phyloP scores from a whole-genome alignment of 2,329 filamentous ascomycete genomes.

The Penicillium psychrosexuale region DNA sequence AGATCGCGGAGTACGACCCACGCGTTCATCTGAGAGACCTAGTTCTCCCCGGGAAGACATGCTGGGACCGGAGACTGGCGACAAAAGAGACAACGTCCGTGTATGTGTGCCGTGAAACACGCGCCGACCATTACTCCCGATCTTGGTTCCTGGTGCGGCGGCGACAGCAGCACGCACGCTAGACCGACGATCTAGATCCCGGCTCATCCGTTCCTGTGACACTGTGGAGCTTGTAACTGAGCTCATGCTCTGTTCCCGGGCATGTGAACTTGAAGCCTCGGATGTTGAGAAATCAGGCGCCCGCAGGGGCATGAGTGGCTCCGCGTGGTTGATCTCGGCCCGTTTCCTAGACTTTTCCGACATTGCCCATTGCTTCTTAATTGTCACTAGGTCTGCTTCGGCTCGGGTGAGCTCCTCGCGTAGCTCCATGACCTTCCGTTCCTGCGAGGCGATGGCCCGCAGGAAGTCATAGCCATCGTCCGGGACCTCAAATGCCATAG shows the following conservation, averaged over 20 bases:
- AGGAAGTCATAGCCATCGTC: constrained; percentile 67
- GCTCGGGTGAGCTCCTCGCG: constrained; percentile 84
- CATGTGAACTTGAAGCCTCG: constrained; percentile 19
- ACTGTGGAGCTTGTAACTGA: constrained; percentile 26
- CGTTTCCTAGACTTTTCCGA: constrained; percentile 76
- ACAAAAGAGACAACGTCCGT: constrained; percentile 75
- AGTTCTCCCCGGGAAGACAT: constrained; percentile 19
- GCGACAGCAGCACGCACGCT: constrained; percentile 56
- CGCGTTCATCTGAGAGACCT: constrained; percentile 25
- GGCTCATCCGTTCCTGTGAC: constrained; percentile 38
- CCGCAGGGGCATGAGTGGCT: constrained; percentile 57
- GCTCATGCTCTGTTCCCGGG: constrained; percentile 28
- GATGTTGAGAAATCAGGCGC: constrained; percentile 29
- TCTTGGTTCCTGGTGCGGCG: constrained; percentile 32
- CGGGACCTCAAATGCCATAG: constrained; percentile 29
- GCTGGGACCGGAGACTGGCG: constrained; percentile 46
- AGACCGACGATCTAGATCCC: constrained; percentile 71
- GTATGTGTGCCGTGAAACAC: constrained; percentile 66
- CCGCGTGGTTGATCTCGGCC: constrained; percentile 60
- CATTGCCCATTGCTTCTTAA: constrained; percentile 81
- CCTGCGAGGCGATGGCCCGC: constrained; percentile 86
- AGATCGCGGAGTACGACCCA: constrained; percentile 39
- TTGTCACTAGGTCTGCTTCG: constrained; percentile 67
- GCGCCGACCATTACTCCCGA: constrained; percentile 50
- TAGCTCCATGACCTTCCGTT: constrained; percentile 84